Evolutionary conservation across 2,329 filamentous ascomycete genomes (phyloP), one percentile per base, ranked within the genome.

Genomic region (Monosporascus sp.): DNA sequence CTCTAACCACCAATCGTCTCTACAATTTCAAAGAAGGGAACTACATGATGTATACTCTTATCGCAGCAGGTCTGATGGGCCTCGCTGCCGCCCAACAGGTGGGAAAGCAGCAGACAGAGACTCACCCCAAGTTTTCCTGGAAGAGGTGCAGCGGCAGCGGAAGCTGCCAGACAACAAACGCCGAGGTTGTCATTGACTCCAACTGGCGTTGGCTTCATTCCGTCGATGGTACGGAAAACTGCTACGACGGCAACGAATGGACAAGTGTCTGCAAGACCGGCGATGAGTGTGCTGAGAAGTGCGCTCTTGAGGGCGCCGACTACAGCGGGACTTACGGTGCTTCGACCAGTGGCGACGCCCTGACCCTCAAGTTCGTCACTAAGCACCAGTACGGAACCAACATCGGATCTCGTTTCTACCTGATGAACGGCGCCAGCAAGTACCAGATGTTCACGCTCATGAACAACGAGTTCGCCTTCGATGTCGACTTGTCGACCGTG

Each of bases 381-480:
- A 74, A 77, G 64, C 70, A 74, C 64, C 65, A 67, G 18, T 73
- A 71, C 64, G 66, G 62, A 24, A 69, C 65, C 52, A 74, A 74
- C 56, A 64, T 74, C 47, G 71, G 70, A 35, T 70, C 79, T 22
- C 76, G 83, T 57, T 68, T 83, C 53, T 86, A 84, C 67, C 73
- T 86, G 49, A 76, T 86, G 71, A 74, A 75, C 58, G 72, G 75
- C 49, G 78, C 79, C 46, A 72, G 70, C 55, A 77, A 75, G 54
- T 86, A 86, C 66, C 70, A 84, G 69, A 75, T 77, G 56, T 80
- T 85, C 70, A 75, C 79, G 53, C 71, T 85, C 51, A 72, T 78
- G 57, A 79, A 79, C 68, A 74, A 80, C 62, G 83, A 87, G 65
- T 80, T 87, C 66, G 77, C 80, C 37, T 85, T 87, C 58, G 82